phyloP scores from a whole-genome alignment of 106 monocot species.

The Agapanthus africanus region DNA sequence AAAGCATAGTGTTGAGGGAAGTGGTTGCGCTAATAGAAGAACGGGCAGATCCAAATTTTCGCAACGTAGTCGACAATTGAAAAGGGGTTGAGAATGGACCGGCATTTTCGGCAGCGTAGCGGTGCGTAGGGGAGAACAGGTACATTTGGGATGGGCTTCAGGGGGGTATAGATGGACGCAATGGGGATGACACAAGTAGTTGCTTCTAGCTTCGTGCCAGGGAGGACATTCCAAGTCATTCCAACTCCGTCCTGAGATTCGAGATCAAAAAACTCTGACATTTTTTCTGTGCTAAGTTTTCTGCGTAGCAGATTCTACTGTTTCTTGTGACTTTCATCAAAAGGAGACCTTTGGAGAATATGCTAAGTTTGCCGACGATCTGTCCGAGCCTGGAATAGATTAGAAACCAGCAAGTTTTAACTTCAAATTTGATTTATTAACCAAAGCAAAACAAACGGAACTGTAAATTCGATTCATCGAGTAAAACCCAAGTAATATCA shows the following conservation, averaged over 20 bases:
- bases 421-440: no score
- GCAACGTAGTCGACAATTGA: slow-evolving; percentile 48
- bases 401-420: no score
- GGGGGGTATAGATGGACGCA: slow-evolving; percentile 60
- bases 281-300: no score
- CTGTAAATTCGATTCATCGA: no score
- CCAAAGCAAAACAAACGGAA: no score
- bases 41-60: slow-evolving; percentile 72
- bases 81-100: slow-evolving; percentile 66
- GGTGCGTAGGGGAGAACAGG: slow-evolving; percentile 60
- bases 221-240: slow-evolving; percentile 76
- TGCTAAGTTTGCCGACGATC: no score
- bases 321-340: no score
- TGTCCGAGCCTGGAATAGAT: no score
- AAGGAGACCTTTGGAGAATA: no score
- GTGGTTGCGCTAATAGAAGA: slow-evolving; percentile 74
- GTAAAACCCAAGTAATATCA: no score
- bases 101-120: slow-evolving; percentile 61
- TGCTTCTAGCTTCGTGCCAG: slow-evolving; percentile 53
- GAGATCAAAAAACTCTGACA: slow-evolving; percentile 64
- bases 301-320: no score
- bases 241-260: slow-evolving; percentile 66
- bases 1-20: slow-evolving; percentile 68
- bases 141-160: slow-evolving; percentile 31
- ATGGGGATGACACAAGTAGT: slow-evolving; percentile 47